phyloP scores from a whole-genome alignment of 257 asterid genomes.

The Solanum chmielewskii region DNA sequence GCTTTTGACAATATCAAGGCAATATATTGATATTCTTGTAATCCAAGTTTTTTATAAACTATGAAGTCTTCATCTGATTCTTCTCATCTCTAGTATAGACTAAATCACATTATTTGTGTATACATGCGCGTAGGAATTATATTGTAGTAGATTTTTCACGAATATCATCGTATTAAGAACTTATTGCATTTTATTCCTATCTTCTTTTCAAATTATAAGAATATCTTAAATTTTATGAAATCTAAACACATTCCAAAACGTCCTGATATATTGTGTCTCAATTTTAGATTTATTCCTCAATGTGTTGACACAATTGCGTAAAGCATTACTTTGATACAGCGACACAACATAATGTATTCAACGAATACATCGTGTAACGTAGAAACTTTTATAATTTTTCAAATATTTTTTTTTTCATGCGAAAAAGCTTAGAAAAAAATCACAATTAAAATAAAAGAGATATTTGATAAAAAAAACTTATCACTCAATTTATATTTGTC shows the following conservation, averaged over 20 bases:
- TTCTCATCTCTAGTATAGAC: not conserved
- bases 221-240: too few species aligned
- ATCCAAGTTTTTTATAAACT: not conserved
- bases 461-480: not conserved
- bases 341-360: too few species aligned
- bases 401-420: too few species aligned
- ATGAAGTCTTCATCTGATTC: not conserved
- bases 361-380: too few species aligned
- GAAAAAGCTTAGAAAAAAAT: accelerated
- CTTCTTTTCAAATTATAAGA: too few species aligned
- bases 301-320: too few species aligned
- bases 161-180: not conserved
- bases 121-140: not conserved
- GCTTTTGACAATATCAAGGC: not conserved
- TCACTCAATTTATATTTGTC: not conserved
- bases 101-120: not conserved
- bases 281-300: too few species aligned
- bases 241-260: accelerated
- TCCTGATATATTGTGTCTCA: too few species aligned
- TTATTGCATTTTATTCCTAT: accelerated
- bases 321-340: too few species aligned
- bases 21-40: not conserved
- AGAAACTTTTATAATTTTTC: not conserved
- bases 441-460: not conserved
- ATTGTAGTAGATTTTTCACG: not conserved